Evolutionary conservation across 805 yeast species (phyloP), one percentile per base, ranked within the genome.

Genomic region (Teunomyces cretensis): DNA sequence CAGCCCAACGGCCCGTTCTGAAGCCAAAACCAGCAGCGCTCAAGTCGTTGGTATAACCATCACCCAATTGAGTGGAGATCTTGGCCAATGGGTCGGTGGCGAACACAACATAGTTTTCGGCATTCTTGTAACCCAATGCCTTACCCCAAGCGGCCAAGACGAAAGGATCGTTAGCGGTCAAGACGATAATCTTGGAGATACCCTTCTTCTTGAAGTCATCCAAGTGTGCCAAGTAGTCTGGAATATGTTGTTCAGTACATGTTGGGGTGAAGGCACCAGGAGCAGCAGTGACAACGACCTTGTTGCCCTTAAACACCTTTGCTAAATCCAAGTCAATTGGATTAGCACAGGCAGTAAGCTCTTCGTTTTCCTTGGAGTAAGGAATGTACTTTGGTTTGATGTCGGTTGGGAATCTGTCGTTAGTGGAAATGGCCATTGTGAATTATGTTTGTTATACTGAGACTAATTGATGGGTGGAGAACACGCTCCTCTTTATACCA

Each of bases 201-300:
- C 84, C 81, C 66, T 82, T 83, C 44, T 70, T 65, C 56, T 74
- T 65, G 59, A 87, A 76, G 44, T 78, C 76, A 6, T 61, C 62
- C 44, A 76, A 62, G 51, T 79, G 69, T 47, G 68, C 58, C 46
- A 84, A 62, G 70, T 69, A 84, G 17, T 83, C 87, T 45, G 92
- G 92, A 48, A 86, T 76, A 65, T 86, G 94, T 55, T 78, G 73
- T 41, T 76, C 79, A 40, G 86, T 75, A 66, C 94, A 86, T 6
- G 92, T 81, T 45, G 92, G 95, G 22, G 96, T 86, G 75, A 86
- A 88, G 9, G 96, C 94, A 50, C 91, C 95, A 50, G 95, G 94
- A 28, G 87, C 90, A 47, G 86, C 76, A 27, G 88, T 88, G 55
- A 87, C 70, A 35, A 86, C 80, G 27, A 84, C 79, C 56, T 75